Conservation (phyloP, 148 eudicot genomes). For the Diospyros kaki region DNA sequence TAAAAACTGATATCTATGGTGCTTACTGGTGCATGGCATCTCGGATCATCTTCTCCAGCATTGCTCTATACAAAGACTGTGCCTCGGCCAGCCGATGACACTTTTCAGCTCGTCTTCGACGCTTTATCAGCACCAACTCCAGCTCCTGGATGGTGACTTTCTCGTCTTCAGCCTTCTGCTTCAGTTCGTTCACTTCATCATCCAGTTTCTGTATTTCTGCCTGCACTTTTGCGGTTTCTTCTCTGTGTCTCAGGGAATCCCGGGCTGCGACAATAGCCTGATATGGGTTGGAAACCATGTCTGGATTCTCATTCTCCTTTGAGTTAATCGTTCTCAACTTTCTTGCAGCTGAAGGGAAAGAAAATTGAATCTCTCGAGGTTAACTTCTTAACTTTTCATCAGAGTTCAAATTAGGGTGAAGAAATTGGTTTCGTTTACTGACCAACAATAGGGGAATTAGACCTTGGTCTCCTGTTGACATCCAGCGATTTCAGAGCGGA, state of each 20-base stretch:
- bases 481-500: slow-evolving; percentile 55
- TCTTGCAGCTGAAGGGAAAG: slow-evolving; percentile 42
- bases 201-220: slow-evolving; percentile 73
- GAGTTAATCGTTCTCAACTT: slow-evolving; percentile 36
- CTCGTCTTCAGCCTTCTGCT: slow-evolving; percentile 75
- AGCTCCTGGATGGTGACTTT: slow-evolving; percentile 69
- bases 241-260: slow-evolving; percentile 81
- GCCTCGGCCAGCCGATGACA: slow-evolving; percentile 83
- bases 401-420: too few species aligned
- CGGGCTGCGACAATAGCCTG: slow-evolving; percentile 87
- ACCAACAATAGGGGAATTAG: slow-evolving; percentile 70
- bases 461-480: slow-evolving; percentile 53
- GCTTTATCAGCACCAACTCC: slow-evolving; percentile 64
- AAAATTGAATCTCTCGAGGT: too few species aligned
- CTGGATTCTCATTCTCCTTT: slow-evolving; percentile 69
- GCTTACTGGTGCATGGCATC: slow-evolving; percentile 99
- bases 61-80: slow-evolving; percentile 69
- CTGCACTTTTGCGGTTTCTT: slow-evolving; percentile 65
- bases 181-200: slow-evolving; percentile 53
- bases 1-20: background rate
- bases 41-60: slow-evolving; percentile 93
- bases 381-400: too few species aligned
- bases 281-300: slow-evolving; percentile 64
- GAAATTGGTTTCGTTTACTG: slow-evolving; percentile 6
- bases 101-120: slow-evolving; percentile 71